Conservation (phyloP, 75 land plant genomes). For the Picea sitchensis region DNA sequence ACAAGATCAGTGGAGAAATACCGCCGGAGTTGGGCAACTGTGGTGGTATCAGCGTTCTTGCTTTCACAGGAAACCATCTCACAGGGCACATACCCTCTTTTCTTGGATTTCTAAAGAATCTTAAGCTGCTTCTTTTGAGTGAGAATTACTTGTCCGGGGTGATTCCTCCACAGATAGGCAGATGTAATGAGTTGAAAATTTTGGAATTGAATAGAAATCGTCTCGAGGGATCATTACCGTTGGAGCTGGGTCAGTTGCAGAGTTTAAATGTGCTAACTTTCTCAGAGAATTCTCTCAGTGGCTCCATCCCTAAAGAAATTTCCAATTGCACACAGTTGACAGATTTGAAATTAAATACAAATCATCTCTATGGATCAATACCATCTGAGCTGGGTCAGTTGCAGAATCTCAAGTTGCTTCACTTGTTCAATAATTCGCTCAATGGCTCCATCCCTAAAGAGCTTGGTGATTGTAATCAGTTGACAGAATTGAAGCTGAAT, state of each 20-base stretch:
- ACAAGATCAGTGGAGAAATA: conserved; percentile 42
- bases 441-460: conserved; percentile 58
- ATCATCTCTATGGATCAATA: conserved; percentile 41
- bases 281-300: conserved; percentile 38
- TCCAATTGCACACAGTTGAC: conserved; percentile 38
- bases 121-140: conserved; percentile 36
- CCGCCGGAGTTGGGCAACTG: conserved; percentile 54
- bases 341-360: conserved; percentile 21
- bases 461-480: conserved; percentile 38
- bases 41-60: conserved; percentile 33
- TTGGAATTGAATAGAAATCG: conserved; percentile 34
- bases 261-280: conserved; percentile 27
- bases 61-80: conserved; percentile 28
- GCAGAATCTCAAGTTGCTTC: conserved; percentile 10
- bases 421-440: conserved; percentile 25
- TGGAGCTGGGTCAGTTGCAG: conserved; percentile 33
- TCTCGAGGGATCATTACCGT: conserved; percentile 52
- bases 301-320: conserved; percentile 55
- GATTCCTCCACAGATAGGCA: conserved; percentile 58
- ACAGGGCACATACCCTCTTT: conserved; percentile 61
- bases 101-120: conserved; percentile 39
- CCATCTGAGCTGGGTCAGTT: conserved; percentile 59
- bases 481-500: conserved; percentile 17
- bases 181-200: conserved; percentile 27
- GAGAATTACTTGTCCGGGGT: conserved; percentile 46